A percentile compares a stretch with the other conserved stretches of the same genome.
Evolutionary conservation across 371 early-diverging fungal species (phyloP).

Genomic region (Apophysomyces elegans): DNA sequence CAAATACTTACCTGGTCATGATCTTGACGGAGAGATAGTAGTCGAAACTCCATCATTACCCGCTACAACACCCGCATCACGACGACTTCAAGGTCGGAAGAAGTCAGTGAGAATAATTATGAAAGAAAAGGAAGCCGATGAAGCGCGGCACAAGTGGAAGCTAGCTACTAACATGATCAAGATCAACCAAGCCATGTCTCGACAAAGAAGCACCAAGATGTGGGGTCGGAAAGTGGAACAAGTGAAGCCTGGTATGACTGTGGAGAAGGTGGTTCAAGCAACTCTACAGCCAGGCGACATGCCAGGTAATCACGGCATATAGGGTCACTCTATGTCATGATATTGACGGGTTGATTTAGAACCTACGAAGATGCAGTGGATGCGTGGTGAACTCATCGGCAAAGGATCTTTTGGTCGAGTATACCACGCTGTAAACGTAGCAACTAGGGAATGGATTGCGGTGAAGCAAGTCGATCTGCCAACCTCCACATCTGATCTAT

Average conservation of each 20-base stretch:
- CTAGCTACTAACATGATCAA: slow-evolving; percentile 44
- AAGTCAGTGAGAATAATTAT: slow-evolving; percentile 67
- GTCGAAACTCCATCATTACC: slow-evolving; percentile 49
- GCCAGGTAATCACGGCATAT: slow-evolving; percentile 31
- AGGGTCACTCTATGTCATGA: not conserved
- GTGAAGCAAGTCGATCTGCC: slow-evolving; percentile 97
- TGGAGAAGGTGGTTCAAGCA: slow-evolving; percentile 14
- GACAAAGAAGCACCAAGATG: slow-evolving; percentile 64
- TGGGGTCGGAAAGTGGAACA: slow-evolving; percentile 65
- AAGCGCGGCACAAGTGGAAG: slow-evolving; percentile 53
- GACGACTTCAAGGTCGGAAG: slow-evolving; percentile 48
- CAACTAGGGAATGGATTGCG: slow-evolving; percentile 92
- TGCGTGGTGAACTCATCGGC: slow-evolving; percentile 92
- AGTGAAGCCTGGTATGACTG: slow-evolving; percentile 57
- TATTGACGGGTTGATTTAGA: slow-evolving; percentile 9
- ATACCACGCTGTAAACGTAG: slow-evolving; percentile 87
- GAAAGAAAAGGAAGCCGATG: slow-evolving; percentile 24
- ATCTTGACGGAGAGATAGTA: slow-evolving; percentile 80
- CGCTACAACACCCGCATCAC: slow-evolving; percentile 19
- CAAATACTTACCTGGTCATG: slow-evolving; percentile 79
- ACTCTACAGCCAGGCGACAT: slow-evolving; percentile 23
- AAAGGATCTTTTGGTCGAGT: slow-evolving; percentile 98
- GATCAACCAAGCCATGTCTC: slow-evolving; percentile 43
- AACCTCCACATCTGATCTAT: slow-evolving; percentile 54
- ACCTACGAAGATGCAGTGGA: slow-evolving; percentile 69